A percentile compares a stretch with the other conserved stretches of the same genome.
Evolutionary conservation across 2,329 filamentous ascomycete species (phyloP).

Genomic region (Dothiorella sarmentorum): DNA sequence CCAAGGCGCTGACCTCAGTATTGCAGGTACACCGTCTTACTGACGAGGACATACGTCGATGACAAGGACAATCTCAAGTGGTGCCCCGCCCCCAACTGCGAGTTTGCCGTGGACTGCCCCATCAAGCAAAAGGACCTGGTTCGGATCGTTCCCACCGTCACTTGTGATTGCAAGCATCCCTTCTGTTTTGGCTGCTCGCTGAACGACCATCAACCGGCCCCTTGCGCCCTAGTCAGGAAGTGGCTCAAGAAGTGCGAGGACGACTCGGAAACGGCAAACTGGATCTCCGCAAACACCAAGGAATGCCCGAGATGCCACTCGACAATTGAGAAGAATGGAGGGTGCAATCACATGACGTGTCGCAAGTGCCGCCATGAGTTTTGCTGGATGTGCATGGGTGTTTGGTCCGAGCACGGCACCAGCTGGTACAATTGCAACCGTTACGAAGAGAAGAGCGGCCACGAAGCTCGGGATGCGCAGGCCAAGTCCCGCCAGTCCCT

Average conservation of each 20-base stretch:
- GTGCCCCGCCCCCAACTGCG: constrained; percentile 97
- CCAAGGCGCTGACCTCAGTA: constrained; percentile 19
- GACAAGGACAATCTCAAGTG: constrained; percentile 94
- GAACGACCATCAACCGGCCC: constrained; percentile 87
- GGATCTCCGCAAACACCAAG: constrained; percentile 99
- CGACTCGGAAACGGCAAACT: constrained; percentile 97
- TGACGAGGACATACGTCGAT: constrained; percentile 93
- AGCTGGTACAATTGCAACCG: constrained; percentile 99
- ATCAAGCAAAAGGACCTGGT: constrained; percentile 85
- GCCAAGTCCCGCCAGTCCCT: constrained; percentile 85
- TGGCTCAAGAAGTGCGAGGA: constrained; percentile 99
- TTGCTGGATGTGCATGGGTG: constrained; percentile 99
- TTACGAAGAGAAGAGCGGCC: constrained; percentile 92
- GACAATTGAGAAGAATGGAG: constrained; percentile 98
- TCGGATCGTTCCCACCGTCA: constrained; percentile 83
- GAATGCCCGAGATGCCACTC: constrained; percentile 95
- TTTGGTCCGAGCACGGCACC: constrained; percentile 97
- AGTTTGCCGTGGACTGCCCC: constrained; percentile 83
- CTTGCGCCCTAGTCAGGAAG: constrained; percentile 84
- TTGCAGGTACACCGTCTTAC: constrained; percentile 74
- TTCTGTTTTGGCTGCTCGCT: constrained; percentile 96
- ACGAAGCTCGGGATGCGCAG: constrained; percentile 86
- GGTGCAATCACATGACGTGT: constrained; percentile 98
- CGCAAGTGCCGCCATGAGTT: constrained; percentile 95
- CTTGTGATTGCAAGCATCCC: constrained; percentile 75